Base-by-base conservation (phyloP, 2,329 filamentous ascomycete genomes). In the Aspergillus brasiliensis region DNA sequence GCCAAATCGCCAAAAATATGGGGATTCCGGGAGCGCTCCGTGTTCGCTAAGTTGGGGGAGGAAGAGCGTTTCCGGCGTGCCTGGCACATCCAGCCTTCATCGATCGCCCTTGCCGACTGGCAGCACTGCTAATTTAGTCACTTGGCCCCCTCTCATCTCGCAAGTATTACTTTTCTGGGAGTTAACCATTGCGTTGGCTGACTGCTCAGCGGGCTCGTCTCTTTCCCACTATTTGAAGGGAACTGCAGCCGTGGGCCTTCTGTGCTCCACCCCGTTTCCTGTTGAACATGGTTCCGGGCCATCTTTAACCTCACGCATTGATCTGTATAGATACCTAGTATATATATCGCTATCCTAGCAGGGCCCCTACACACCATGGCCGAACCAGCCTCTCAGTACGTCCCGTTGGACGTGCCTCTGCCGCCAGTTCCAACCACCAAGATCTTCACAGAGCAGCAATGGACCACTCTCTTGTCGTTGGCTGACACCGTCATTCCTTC, bases 401-500 rank as follows among this genome's bases (percentile, higher is more conserved):
- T 67, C 19, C 75, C 79, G 10, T 59, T 76, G 61, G 75, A 76
- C n/a, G 72, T 74, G 40, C 79, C 82, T 54, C 70, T 84, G 8
- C 79, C 82, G 25, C 81, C 82, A 1, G 73, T 79, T 2, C 69
- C 74, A 1, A 77, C 82, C 15, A 73, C 78, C 11, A 77, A 82
- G 51, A 76, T 83, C 51, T 79, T 87, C 64, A 83, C 80, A 2
- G 72, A 81, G 11, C 70, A 77, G 2, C 86, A 88, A 79, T 88
- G 86, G 86, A 78, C 75, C 28, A 86, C 83, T 0, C 74, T 88
- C 3, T 75, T 84, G 49, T 81, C 85, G 23, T 79, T 88, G 28
- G 78, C 82, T 8, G 85, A 88, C 62, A 80, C 85, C 1, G 74
- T 87, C 51, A 76, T 88, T 19, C 85, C 86, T 1, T 78, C 82